Evolutionary conservation across 345 rosid genomes (phyloP).

Genomic region (Angophora floribunda): DNA sequence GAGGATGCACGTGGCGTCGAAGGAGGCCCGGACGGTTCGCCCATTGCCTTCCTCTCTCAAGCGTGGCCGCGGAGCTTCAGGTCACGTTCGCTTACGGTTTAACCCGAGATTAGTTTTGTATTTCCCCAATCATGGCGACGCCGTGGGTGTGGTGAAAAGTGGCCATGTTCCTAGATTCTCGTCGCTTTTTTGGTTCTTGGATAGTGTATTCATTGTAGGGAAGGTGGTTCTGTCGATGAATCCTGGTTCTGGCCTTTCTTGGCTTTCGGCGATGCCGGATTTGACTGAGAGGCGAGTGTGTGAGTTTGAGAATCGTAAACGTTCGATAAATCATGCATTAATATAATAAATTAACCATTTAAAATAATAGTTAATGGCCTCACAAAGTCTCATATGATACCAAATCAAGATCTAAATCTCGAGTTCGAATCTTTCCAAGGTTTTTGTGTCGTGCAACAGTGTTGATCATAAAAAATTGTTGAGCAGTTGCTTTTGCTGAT

Average conservation of each 20-base stretch:
- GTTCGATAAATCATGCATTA: neutral
- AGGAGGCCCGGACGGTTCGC: neutral
- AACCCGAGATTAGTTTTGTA: neutral
- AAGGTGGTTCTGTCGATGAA: neutral
- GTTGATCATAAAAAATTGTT: neutral
- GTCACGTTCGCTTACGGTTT: constrained; percentile 9
- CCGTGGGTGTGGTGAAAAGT: neutral
- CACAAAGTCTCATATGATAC: too few relatives aligned
- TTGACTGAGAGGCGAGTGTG: neutral
- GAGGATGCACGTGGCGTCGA: neutral
- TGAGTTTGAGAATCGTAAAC: neutral
- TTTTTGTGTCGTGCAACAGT: neutral
- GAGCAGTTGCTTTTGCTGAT: neutral
- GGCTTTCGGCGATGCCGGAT: neutral
- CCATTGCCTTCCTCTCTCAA: constrained; percentile 27
- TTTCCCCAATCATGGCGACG: neutral
- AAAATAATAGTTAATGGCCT: too few relatives aligned
- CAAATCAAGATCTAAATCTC: too few relatives aligned
- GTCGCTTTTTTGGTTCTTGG: neutral
- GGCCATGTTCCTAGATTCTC: neutral
- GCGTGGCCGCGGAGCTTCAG: constrained; percentile 84
- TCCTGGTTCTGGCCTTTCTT: neutral
- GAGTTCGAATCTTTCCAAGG: neutral
- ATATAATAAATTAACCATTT: too few relatives aligned
- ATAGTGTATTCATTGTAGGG: neutral